phyloP scores from a whole-genome alignment of 306 rosid genomes.

The Citrullus colocynthis region DNA sequence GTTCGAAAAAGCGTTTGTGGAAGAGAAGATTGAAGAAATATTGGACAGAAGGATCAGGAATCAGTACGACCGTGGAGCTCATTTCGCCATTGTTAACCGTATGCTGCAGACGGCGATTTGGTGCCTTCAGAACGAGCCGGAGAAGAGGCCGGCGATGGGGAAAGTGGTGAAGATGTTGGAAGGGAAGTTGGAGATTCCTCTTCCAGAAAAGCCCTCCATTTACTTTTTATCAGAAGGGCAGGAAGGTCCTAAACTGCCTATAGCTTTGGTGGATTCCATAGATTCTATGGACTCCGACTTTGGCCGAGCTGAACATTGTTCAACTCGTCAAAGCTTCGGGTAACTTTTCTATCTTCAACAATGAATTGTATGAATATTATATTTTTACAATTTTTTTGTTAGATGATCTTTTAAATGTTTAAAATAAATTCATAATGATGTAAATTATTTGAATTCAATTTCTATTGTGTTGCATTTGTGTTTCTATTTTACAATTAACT shows the following conservation, averaged over 20 bases:
- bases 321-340: background rate
- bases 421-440: too few species aligned
- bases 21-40: slow-evolving; percentile 56
- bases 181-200: slow-evolving; percentile 70
- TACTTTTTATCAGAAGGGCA: slow-evolving; percentile 17
- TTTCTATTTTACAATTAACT: too few species aligned
- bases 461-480: too few species aligned
- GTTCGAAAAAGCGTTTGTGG: slow-evolving; percentile 69
- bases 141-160: slow-evolving; percentile 86
- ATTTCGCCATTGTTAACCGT: slow-evolving; percentile 53
- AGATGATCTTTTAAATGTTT: too few species aligned
- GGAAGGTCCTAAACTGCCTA: slow-evolving; percentile 9
- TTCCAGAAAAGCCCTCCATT: slow-evolving; percentile 68
- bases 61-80: slow-evolving; percentile 40
- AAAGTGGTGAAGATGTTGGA: slow-evolving; percentile 90
- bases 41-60: slow-evolving; percentile 49
- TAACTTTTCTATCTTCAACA: too few species aligned
- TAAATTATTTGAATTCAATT: too few species aligned
- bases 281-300: background rate
- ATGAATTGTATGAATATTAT: too few species aligned
- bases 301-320: background rate
- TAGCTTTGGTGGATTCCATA: background rate
- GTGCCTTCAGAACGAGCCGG: slow-evolving; percentile 81
- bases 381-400: too few species aligned
- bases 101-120: slow-evolving; percentile 93